Evolutionary conservation across 2,329 filamentous ascomycete species (phyloP).

Genomic region (Tolypocladium pustulatum): DNA sequence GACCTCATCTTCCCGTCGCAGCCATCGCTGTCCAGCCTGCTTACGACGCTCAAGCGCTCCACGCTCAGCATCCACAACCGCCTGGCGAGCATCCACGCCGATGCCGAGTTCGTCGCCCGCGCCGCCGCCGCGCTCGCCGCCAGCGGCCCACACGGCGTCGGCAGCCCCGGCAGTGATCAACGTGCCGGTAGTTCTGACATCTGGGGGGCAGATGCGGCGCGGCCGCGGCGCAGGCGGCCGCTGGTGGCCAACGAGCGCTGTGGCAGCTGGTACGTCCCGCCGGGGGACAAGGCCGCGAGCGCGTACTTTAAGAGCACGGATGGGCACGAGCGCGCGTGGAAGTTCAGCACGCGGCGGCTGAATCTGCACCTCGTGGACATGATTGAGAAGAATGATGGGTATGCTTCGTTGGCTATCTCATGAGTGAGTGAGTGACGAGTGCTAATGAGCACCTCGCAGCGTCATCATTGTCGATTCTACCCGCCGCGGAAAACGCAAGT

Average conservation of each 20-base stretch:
- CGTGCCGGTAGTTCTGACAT: not conserved
- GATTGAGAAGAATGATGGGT: conserved; percentile 58
- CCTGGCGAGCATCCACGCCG: conserved; percentile 64
- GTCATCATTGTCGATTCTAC: conserved; percentile 90
- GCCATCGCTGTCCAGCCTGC: conserved; percentile 58
- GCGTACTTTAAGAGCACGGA: conserved; percentile 98
- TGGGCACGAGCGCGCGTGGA: conserved; percentile 84
- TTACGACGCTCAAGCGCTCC: conserved; percentile 63
- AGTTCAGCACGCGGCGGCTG: conserved; percentile 72
- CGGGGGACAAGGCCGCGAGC: conserved; percentile 53
- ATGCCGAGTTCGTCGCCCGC: conserved; percentile 61
- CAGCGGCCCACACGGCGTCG: not conserved
- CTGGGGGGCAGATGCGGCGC: not conserved
- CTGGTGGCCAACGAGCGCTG: conserved; percentile 90
- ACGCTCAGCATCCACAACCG: conserved; percentile 75
- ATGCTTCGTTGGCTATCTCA: conserved; percentile 10
- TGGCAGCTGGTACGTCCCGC: conserved; percentile 86
- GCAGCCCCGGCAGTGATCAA: not conserved
- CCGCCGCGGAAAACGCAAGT: conserved; percentile 70
- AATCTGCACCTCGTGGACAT: conserved; percentile 73
- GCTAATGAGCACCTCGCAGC: conserved; percentile 20
- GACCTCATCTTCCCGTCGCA: conserved; percentile 41
- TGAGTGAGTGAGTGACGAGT: not conserved
- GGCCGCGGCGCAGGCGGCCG: conserved; percentile 36
- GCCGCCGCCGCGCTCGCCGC: conserved; percentile 42